Conservation (phyloP, 176 grass and related monocot genomes). For the Lolium rigidum region DNA sequence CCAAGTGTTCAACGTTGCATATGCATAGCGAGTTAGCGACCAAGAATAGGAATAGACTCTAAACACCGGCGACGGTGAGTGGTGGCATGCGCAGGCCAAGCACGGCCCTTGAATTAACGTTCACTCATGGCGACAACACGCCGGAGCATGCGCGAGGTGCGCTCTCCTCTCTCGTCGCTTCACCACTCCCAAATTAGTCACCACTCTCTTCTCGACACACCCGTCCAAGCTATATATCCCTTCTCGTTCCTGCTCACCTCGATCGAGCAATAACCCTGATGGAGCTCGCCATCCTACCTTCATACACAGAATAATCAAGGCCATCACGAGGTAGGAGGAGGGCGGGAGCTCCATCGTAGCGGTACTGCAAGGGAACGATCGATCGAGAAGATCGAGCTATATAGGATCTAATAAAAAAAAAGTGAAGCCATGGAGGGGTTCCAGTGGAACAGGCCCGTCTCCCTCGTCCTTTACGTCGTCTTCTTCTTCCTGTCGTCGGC, state of each 20-base stretch:
- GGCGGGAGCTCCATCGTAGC: slow-evolving; percentile 28
- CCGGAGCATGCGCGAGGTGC: slow-evolving; percentile 9
- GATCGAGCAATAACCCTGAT: slow-evolving; percentile 46
- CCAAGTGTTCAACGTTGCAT: neutral
- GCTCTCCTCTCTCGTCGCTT: slow-evolving; percentile 47
- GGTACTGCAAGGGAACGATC: neutral
- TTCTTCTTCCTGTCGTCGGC: slow-evolving; percentile 56
- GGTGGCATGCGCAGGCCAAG: neutral
- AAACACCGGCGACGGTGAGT: neutral
- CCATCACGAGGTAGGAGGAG: slow-evolving; percentile 49
- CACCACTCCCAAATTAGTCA: slow-evolving; percentile 46
- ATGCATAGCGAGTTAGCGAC: neutral
- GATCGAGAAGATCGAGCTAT: neutral
- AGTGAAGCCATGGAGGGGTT: slow-evolving; percentile 38
- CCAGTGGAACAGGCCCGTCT: slow-evolving; percentile 47
- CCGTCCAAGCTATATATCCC: slow-evolving; percentile 29
- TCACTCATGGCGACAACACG: slow-evolving; percentile 4
- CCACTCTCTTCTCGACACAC: neutral
- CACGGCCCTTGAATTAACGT: neutral
- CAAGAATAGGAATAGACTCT: slow-evolving; percentile 18
- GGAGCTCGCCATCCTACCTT: slow-evolving; percentile 61
- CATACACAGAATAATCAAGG: slow-evolving; percentile 1
- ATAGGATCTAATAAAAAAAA: neutral
- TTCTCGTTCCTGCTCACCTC: neutral
- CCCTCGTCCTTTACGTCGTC: slow-evolving; percentile 37